Base-by-base conservation (phyloP, 352 stramenopile species). In the Pythium pyrilobum region DNA sequence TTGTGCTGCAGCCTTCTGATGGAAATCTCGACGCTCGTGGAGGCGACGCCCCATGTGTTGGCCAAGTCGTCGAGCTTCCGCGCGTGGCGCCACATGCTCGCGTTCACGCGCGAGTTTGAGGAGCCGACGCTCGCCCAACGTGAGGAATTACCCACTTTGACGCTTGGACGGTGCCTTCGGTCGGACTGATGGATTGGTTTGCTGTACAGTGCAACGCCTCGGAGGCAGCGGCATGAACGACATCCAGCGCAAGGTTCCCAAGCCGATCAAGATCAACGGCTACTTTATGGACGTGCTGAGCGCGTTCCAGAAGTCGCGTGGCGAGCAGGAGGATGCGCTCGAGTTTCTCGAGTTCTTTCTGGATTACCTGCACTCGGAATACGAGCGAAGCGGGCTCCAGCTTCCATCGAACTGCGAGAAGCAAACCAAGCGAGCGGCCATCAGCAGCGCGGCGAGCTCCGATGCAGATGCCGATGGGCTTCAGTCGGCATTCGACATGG, bases 311-410 rank as follows among this genome's bases (percentile, higher is more conserved):
- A 89, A 87, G 55, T 87, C 86, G 55, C 76, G 74, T 10, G 83
- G 83, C 33, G 77, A 89, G 33, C 81, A 93, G 48, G 78, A 93
- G 64, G 83, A 93, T 23, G 83, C 83, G 20, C 71, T 93, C 16
- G 83, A 93, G 62, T 93, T 93, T 55, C 69, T 93, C 28, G 83
- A 93, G 54, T 93, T 93, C 57, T 87, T 90, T 54, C 61, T 93
- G 28, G 83, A 93, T 31, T 86, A 89, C 47, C 46, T 93, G 31
- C 83, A 93, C 58, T 83, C 72, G 0, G 83, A 93, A 54, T 93
- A 90, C 55, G 83, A 92, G 36, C 71, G 75, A 31, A 92, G 81
- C 34, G 74, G 72, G 0, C 63, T 91, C 13, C 44, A 67, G 49
- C 65, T 91, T 34, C 81, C 81, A 23, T 32, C 41, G 16, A 74